Percentiles rank a stretch among this genome's conserved stretches.
These are phyloP conservation scores for Candida buenavistaensis DNA, from an alignment of 1,139 yeast species.

Conservation along the genomic window DNA sequence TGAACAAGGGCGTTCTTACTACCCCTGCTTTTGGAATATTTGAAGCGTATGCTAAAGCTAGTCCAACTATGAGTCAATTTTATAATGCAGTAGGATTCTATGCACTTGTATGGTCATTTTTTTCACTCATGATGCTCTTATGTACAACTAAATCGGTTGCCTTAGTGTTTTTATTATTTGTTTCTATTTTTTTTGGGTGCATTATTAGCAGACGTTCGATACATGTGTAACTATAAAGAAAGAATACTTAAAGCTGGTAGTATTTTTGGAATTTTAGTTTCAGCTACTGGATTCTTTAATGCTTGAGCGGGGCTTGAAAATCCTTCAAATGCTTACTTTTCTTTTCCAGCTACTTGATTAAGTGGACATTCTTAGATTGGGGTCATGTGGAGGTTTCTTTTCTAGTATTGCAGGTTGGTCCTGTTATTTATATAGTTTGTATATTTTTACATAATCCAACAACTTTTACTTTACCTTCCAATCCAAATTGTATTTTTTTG, in stretches of 20 bases:
- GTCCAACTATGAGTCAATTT: conserved; percentile 20
- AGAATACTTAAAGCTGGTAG: conserved; percentile 20
- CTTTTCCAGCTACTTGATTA: too few relatives aligned
- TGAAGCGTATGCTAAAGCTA: conserved; percentile 50
- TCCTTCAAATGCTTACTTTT: conserved; percentile 27
- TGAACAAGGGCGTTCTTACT: conserved; percentile 37
- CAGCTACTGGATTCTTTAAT: conserved; percentile 42
- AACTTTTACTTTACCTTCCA: conserved; percentile 4
- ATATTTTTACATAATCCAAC: too few relatives aligned
- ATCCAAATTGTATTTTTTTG: conserved; percentile 13
- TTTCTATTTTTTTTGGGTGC: not conserved
- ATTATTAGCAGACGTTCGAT: not conserved
- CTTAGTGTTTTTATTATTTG: not conserved
- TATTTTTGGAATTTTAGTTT: conserved; percentile 40
- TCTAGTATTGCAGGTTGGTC: too few relatives aligned
- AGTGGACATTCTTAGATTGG: too few relatives aligned
- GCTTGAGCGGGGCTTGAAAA: conserved; percentile 35
- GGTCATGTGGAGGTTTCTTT: not conserved
- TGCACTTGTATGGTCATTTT: conserved; percentile 47
- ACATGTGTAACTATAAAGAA: not conserved
- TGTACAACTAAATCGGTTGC: conserved; percentile 38
- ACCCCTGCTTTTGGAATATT: conserved; percentile 51
- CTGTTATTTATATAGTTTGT: too few relatives aligned
- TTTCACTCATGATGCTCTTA: conserved; percentile 39
- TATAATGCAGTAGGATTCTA: conserved; percentile 42